Conservation (phyloP, 179 eudicot species). For the Amaranthus tricolor region DNA sequence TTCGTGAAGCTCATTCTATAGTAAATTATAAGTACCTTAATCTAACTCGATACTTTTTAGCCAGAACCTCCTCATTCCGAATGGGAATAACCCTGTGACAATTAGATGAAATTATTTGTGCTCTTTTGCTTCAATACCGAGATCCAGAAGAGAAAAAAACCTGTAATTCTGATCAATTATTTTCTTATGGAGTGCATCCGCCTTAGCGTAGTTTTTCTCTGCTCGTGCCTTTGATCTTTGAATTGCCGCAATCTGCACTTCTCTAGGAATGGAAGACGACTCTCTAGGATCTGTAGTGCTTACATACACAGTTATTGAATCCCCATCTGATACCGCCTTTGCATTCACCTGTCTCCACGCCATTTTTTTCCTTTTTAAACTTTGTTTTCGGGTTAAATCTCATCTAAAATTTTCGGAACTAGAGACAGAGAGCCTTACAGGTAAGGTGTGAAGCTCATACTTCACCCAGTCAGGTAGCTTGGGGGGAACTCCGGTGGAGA, state of each 20-base stretch:
- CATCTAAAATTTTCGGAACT: background rate
- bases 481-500: conserved; percentile 44
- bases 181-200: conserved; percentile 75
- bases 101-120: no score
- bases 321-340: conserved; percentile 97
- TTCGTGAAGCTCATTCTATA: background rate
- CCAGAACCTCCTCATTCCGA: conserved; percentile 69
- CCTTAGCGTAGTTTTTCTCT: conserved; percentile 54
- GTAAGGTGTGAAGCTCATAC: conserved; percentile 76
- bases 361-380: background rate
- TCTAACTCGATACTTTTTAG: conserved; percentile 78
- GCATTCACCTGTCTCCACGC: conserved; percentile 59
- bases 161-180: conserved; percentile 66
- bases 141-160: no score
- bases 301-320: conserved; percentile 82
- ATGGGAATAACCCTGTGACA: conserved; percentile 51
- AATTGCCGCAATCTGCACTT: conserved; percentile 64
- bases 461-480: conserved; percentile 61
- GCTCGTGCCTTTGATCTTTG: conserved; percentile 78
- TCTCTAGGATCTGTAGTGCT: conserved; percentile 73
- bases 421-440: conserved; percentile 45
- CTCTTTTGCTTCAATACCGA: no score
- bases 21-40: conserved; percentile 50
- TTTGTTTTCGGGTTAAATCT: conserved; percentile 14
- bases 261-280: conserved; percentile 66